Base-by-base conservation (phyloP, 2,329 filamentous ascomycete genomes). In the Chaetomiaceae sp. region DNA sequence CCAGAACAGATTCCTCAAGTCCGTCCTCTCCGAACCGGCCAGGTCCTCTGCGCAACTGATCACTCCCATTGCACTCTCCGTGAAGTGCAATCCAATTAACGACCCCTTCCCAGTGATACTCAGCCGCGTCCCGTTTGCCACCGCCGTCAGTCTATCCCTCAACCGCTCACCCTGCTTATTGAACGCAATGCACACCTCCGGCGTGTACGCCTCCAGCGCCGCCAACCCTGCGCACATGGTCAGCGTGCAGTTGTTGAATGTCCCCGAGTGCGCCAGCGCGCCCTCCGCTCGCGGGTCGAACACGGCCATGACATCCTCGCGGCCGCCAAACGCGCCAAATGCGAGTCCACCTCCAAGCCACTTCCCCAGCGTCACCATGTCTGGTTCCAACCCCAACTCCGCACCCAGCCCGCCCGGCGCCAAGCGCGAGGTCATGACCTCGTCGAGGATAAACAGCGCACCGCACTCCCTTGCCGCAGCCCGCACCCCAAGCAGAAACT, bases 361-460 rank as follows among this genome's bases (percentile, higher is more conserved):
- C 57, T 81, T 81, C 0, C 79, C 78, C n/a, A 80, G 49, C 0
- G 75, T 57, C 11, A 54, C 48, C 45, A 86, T 60, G 56, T 86
- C 83, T 0, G 82, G 80, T 2, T 63, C 65, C 7, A 82, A 58
- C 2, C 63, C 67, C 20, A 67, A 48, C 18, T 64, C 49, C 2
- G 61, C 57, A 6, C 72, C 68, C 3, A 80, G 60, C 0, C 83
- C 81, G 6, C 69, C 64, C 2, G 66, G 66, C 15, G 68, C 63
- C 22, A 85, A 63, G 2, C 83, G 71, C 3, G 77, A 82, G 0
- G 82, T 85, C 74, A 85, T 83, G 6, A 87, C 83, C 62, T 88
- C 84, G 59, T 88, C 84, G 12, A 85, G 66, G 29, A 88, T 79
- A 52, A 88, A 73, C 1, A 87, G 48, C 0, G 76, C 76, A 2